Evolutionary conservation across 345 rosid species (phyloP), one percentile per base, ranked within the genome.

Genomic region (Camelina neglecta): DNA sequence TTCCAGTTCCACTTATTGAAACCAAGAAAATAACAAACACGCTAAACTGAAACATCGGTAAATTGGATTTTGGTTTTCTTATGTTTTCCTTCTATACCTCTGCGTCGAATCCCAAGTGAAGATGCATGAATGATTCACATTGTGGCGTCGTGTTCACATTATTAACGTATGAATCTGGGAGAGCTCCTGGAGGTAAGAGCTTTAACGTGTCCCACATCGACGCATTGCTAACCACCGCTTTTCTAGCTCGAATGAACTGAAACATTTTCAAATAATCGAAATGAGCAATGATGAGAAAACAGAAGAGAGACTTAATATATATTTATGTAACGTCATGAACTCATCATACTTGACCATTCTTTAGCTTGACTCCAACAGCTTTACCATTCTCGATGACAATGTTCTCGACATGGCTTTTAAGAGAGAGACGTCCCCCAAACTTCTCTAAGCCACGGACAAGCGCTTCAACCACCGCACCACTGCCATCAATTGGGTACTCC

Each of bases 121-220:
- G 96, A 88, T 93, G 98, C 98, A 93, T 91, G 82, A 91, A 93
- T n/a, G 98, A 93, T 77, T 93, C 98, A 15, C 98, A 93, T 61
- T 91, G 93, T 1, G 82, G 87, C 8, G 91, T 89, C 15, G 57
- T 81, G 62, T 81, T 83, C 41, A 89, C 77, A 65, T 85, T 73
- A 36, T 82, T 85, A 2, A 81, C 24, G 26, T 86, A 91, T 7
- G 92, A 81, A 73, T 81, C 84, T 0, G 94, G 96, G 67, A 93
- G 81, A 67, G 69, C 58, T 76, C 90, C 93, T 81, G 67, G 73
- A 5, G 96, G 93, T 73, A 93, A 77, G 76, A 93, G 81, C 42
- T 82, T 84, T 67, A 87, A 74, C 4, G 97, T 91, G 79, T 91
- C 93, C 98, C 98, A 93, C 96, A 89, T 91, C 6, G 93, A 93